These are phyloP conservation scores for Kandelia obovata DNA, from an alignment of 345 rosid genomes.

Conservation along the genomic window DNA sequence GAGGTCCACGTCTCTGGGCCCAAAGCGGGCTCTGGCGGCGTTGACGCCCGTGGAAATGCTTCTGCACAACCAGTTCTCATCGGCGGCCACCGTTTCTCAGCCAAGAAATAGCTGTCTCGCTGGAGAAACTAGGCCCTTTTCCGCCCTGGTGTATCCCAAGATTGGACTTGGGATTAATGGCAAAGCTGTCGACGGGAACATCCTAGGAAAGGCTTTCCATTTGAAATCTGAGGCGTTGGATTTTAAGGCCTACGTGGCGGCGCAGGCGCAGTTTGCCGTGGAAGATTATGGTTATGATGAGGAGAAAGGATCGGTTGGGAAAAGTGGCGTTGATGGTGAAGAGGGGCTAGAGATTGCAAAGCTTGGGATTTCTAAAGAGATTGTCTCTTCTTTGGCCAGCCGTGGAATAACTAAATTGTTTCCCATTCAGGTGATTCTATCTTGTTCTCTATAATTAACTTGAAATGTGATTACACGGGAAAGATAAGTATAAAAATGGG, in stretches of 20 bases:
- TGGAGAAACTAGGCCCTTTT: not conserved
- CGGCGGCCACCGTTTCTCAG: not conserved
- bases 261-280: slow-evolving; percentile 52
- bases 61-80: slow-evolving; percentile 12
- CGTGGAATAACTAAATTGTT: slow-evolving; percentile 70
- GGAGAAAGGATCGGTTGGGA: slow-evolving; percentile 21
- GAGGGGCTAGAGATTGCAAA: slow-evolving; percentile 71
- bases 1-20: slow-evolving; percentile 29
- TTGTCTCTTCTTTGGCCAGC: slow-evolving; percentile 60
- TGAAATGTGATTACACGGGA: too few species aligned
- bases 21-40: slow-evolving; percentile 32
- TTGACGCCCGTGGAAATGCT: slow-evolving; percentile 25
- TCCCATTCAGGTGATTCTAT: slow-evolving; percentile 70
- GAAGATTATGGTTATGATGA: slow-evolving; percentile 44
- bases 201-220: slow-evolving; percentile 41
- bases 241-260: slow-evolving; percentile 39
- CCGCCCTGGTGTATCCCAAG: not conserved
- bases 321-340: slow-evolving; percentile 21
- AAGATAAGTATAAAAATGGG: too few species aligned
- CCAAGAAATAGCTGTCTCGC: not conserved
- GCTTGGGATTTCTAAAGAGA: slow-evolving; percentile 68
- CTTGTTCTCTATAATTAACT: too few species aligned
- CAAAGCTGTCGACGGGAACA: too few species aligned
- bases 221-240: slow-evolving; percentile 44
- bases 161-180: not conserved